Evolutionary conservation across 83 land plant species (phyloP).

Genomic region (Picea engelmannii): DNA sequence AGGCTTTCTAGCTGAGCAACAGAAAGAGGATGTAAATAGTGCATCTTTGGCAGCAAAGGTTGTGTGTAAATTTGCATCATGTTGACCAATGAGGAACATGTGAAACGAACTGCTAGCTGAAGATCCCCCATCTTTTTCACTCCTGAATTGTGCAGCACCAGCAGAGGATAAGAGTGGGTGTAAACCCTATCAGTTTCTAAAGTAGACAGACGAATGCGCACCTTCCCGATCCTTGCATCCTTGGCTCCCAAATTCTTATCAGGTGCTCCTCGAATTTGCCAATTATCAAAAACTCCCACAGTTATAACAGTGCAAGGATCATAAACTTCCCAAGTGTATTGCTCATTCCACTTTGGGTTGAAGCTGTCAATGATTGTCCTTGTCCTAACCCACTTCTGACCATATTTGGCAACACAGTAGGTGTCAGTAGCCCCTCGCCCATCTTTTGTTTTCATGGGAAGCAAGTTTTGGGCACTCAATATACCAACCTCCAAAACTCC

Average conservation of each 20-base stretch:
- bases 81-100: conserved; percentile 51
- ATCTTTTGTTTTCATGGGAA: conserved; percentile 42
- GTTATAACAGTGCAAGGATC: conserved; percentile 75
- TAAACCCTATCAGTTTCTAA: conserved; percentile 64
- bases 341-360: conserved; percentile 69
- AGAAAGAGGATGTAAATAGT: conserved; percentile 56
- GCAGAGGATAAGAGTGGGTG: conserved; percentile 64
- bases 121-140: conserved; percentile 78
- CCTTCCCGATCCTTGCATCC: conserved; percentile 62
- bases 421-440: conserved; percentile 43
- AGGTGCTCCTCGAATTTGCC: too few species aligned
- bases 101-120: conserved; percentile 62
- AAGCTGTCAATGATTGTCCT: conserved; percentile 60
- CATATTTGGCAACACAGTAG: conserved; percentile 51
- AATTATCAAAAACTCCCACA: conserved; percentile 65
- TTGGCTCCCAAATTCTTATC: too few species aligned
- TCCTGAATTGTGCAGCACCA: conserved; percentile 56
- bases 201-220: conserved; percentile 64
- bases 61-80: conserved; percentile 54
- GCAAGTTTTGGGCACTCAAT: conserved; percentile 32
- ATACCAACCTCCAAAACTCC: conserved; percentile 44
- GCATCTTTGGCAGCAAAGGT: conserved; percentile 69
- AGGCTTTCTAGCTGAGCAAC: conserved; percentile 55
- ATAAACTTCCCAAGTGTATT: conserved; percentile 73
- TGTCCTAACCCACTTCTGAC: conserved; percentile 69